Conservation (phyloP, 306 rosid species). For the Malus asiatica region DNA sequence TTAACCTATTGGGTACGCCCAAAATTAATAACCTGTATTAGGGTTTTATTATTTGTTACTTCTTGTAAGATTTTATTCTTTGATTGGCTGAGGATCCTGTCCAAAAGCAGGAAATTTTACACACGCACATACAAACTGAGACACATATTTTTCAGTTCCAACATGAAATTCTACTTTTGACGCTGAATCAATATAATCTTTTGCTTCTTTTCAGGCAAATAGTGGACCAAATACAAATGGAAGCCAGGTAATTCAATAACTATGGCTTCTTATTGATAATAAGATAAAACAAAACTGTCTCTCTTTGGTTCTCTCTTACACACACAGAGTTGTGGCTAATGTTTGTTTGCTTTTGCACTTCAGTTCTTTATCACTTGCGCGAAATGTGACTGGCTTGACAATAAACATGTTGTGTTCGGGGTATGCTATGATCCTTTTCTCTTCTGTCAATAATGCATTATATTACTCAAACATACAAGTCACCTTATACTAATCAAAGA, state of each 20-base stretch:
- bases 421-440: constrained; percentile 34
- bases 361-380: constrained; percentile 95
- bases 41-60: background rate
- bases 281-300: background rate
- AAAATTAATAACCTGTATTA: background rate
- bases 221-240: constrained; percentile 86
- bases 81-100: background rate
- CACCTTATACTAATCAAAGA: background rate
- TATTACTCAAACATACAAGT: background rate
- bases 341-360: background rate
- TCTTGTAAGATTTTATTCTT: background rate
- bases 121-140: background rate
- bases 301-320: background rate
- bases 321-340: background rate
- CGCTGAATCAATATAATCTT: background rate
- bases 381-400: constrained; percentile 98
- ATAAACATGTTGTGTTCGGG: constrained; percentile 97
- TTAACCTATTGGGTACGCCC: background rate
- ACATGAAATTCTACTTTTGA: background rate
- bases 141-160: background rate
- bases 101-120: background rate
- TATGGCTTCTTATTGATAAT: background rate
- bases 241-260: constrained; percentile 58
- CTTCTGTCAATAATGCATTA: background rate
- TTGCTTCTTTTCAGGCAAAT: constrained; percentile 67